Evolutionary conservation across 129 eudicot species (phyloP).

Genomic region (Centrapalus pauciflorus): DNA sequence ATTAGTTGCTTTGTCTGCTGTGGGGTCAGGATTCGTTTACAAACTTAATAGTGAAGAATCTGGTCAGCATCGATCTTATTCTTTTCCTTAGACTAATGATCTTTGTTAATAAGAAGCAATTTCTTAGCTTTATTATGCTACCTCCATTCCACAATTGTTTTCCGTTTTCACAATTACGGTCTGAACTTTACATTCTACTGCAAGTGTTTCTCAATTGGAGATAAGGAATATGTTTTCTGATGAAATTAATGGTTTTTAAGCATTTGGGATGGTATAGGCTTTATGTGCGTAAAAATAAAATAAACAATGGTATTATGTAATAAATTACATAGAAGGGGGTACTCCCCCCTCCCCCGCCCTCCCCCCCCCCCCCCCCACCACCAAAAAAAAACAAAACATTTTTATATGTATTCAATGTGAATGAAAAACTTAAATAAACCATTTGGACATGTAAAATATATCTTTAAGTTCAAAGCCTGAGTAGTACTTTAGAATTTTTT

Average conservation of each 20-base stretch:
- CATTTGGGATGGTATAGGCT: not conserved
- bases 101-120: not conserved
- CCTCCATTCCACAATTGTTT: not conserved
- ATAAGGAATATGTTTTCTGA: not conserved
- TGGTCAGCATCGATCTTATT: conserved; percentile 26
- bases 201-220: not conserved
- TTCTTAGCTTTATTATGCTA: not conserved
- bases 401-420: not conserved
- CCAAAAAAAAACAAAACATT: too few relatives aligned
- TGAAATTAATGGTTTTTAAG: not conserved
- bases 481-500: not conserved
- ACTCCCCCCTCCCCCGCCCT: too few relatives aligned
- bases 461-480: not conserved
- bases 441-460: not conserved
- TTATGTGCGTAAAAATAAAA: not conserved
- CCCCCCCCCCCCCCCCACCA: too few relatives aligned
- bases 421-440: not conserved
- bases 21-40: conserved; percentile 53
- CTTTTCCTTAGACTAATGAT: not conserved
- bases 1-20: conserved; percentile 45
- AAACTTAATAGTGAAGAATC: conserved; percentile 20
- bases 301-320: not conserved
- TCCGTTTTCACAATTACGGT: not conserved
- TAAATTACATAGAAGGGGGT: not conserved
- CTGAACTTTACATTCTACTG: not conserved